Percentiles rank a stretch among this genome's conserved stretches.
These are phyloP conservation scores for Quercus gilva DNA, from an alignment of 306 rosid species.

Conservation along the genomic window DNA sequence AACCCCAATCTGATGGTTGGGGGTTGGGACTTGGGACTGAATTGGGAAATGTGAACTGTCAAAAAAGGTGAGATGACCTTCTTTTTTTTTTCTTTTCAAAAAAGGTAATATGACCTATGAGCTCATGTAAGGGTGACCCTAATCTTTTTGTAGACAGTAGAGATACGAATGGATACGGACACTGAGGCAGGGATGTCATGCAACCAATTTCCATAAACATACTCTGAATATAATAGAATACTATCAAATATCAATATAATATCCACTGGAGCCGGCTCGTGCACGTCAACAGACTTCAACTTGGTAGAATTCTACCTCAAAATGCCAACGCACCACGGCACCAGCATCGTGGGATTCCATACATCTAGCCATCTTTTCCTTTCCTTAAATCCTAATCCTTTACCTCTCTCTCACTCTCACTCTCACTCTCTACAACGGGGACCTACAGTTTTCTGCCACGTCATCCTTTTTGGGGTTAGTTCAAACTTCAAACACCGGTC, in stretches of 20 bases:
- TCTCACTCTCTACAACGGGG: slow-evolving; percentile 35
- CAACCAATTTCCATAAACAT: slow-evolving; percentile 8
- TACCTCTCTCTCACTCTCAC: slow-evolving; percentile 9
- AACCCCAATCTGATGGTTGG: too few species aligned
- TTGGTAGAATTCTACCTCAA: slow-evolving; percentile 10
- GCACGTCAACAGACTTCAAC: slow-evolving; percentile 35
- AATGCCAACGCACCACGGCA: slow-evolving; percentile 23
- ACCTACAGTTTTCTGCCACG: slow-evolving; percentile 31
- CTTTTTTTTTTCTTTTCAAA: too few species aligned
- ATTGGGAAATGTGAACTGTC: too few species aligned
- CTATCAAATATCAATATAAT: not conserved
- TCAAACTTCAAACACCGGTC: not conserved
- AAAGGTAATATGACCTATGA: too few species aligned
- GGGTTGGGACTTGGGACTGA: too few species aligned
- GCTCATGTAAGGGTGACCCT: not conserved
- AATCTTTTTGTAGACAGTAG: slow-evolving; percentile 20
- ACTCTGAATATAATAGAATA: too few species aligned
- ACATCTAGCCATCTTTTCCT: not conserved
- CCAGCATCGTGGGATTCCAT: slow-evolving; percentile 27
- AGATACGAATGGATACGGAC: slow-evolving; percentile 26
- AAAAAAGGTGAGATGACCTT: too few species aligned
- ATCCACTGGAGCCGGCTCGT: slow-evolving; percentile 24
- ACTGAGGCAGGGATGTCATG: slow-evolving; percentile 20
- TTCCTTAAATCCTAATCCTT: not conserved
- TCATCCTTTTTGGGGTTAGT: not conserved